Evolutionary conservation across 2,329 filamentous ascomycete genomes (phyloP), one percentile per base, ranked within the genome.

Genomic region (Pseudogymnoascus sp.): DNA sequence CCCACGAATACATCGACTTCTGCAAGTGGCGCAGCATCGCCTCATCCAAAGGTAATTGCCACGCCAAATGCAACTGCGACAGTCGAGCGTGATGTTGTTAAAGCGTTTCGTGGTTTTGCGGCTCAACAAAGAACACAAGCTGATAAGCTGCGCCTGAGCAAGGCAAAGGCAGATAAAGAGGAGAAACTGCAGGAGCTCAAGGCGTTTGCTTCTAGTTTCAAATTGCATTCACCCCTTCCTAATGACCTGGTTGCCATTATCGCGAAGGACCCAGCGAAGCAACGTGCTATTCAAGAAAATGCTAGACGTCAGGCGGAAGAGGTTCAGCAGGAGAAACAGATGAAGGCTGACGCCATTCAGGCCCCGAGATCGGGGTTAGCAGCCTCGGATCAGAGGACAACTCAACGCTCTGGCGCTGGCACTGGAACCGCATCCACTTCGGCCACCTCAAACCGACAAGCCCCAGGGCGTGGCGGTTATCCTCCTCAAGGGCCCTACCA

Each of bases 181-280:
- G 87, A 95, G 67, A 97, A 96, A 75, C 76, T 99, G 65, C 96
- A 91, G 64, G 95, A 99, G 76, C 78, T 99, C 63, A 96, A 95
- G 80, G 96, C 93, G 72, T 99, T 99, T 75, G 91, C 95, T 0
- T 85, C 88, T 68, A 95, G 85, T 72, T 99, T 99, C 81, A 97
- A 97, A 77, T 83, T 99, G 16, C 88, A 90, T 59, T 97, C 93
- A 2, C 92, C 93, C 5, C 92, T 99, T 9, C 95, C 95, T 1
- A 87, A 85, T 60, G 95, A 99, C 75, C 78, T 99, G 37, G 92
- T 99, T 28, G 88, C 91, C 1, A 99, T 99, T 68, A 88, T 99
- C 65, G 93, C 95, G 63, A 99, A 97, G 74, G 95, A 99, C 72
- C 92, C 92, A n/a, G 83, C 80, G 52, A 99, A 97, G 78, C 95